Conservation (phyloP, 1,284 basidiomycete species). For the Tilletiopsis washingtonensis region DNA sequence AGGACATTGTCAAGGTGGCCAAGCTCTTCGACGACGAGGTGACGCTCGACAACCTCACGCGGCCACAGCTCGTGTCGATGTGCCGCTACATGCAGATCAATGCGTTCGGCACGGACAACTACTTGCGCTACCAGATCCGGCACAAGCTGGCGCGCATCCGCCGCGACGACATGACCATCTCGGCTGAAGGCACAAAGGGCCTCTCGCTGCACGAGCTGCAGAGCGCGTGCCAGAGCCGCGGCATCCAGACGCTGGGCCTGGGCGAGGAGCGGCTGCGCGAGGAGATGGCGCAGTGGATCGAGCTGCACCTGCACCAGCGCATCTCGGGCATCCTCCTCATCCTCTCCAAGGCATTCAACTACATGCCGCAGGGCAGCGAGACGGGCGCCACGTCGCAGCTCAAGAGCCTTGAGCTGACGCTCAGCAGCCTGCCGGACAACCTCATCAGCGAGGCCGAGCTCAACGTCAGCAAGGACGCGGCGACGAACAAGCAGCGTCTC, state of each 20-base stretch:
- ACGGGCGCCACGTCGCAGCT: slow-evolving; percentile 54
- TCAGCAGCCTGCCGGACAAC: slow-evolving; percentile 89
- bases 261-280: slow-evolving; percentile 59
- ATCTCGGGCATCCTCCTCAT: slow-evolving; percentile 91
- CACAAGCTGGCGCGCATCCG: slow-evolving; percentile 73
- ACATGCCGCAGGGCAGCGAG: slow-evolving; percentile 48
- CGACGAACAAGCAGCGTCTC: slow-evolving; percentile 94
- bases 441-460: slow-evolving; percentile 93
- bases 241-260: slow-evolving; percentile 77
- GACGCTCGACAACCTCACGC: slow-evolving; percentile 92
- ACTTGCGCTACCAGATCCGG: slow-evolving; percentile 87
- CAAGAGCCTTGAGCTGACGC: slow-evolving; percentile 73
- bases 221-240: slow-evolving; percentile 85
- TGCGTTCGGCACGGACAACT: slow-evolving; percentile 98
- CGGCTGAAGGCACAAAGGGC: slow-evolving; percentile 78
- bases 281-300: slow-evolving; percentile 87
- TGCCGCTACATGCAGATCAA: slow-evolving; percentile 88
- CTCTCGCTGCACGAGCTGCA: slow-evolving; percentile 85
- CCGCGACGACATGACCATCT: slow-evolving; percentile 82
- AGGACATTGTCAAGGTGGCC: slow-evolving; percentile 87
- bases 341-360: slow-evolving; percentile 87
- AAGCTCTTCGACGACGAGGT: slow-evolving; percentile 96
- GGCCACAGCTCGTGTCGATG: slow-evolving; percentile 94
- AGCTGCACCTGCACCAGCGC: slow-evolving; percentile 71
- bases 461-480: slow-evolving; percentile 83